These are phyloP conservation scores for Puccinellia tenuiflora DNA, from an alignment of 176 grass and related monocot genomes.

Conservation along the genomic window DNA sequence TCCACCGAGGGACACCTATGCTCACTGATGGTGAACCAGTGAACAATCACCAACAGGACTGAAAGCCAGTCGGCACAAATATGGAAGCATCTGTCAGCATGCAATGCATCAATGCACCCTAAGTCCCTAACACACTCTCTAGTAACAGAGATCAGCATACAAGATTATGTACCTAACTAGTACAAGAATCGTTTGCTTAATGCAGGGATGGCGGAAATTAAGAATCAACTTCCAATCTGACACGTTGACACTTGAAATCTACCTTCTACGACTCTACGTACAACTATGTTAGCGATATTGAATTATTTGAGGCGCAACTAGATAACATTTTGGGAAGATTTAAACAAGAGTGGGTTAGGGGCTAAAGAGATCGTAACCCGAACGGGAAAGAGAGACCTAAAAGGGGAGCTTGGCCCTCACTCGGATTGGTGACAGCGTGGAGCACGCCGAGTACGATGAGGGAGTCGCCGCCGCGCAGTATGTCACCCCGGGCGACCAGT, in stretches of 20 bases:
- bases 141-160: background rate
- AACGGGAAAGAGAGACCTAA: background rate
- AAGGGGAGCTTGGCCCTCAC: conserved; percentile 30
- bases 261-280: background rate
- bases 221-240: background rate
- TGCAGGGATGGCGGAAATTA: background rate
- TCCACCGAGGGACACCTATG: background rate
- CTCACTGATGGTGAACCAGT: background rate
- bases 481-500: conserved; percentile 31
- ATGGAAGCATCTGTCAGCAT: background rate
- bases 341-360: background rate
- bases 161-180: background rate
- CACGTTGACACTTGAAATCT: background rate
- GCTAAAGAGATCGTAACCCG: background rate
- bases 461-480: conserved; percentile 42
- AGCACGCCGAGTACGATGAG: conserved; percentile 67
- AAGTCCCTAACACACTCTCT: background rate
- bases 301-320: background rate
- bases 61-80: background rate
- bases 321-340: background rate
- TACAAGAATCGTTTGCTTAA: background rate
- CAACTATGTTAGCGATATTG: background rate
- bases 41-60: background rate
- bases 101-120: background rate
- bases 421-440: conserved; percentile 41